These are phyloP conservation scores for Penicillium verhagenii DNA, from an alignment of 495 filamentous ascomycete genomes.

Conservation along the genomic window DNA sequence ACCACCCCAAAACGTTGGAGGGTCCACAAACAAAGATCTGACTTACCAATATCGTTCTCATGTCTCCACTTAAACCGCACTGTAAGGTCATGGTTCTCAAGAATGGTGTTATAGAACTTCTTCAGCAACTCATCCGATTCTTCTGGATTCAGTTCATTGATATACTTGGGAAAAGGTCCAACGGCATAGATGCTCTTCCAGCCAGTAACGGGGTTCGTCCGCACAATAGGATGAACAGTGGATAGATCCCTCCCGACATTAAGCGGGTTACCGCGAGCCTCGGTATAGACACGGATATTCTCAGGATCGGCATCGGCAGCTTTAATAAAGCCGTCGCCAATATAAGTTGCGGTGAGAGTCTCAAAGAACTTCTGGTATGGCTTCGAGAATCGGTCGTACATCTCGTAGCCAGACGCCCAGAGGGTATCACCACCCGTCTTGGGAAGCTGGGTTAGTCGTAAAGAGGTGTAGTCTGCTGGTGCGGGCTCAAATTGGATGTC, in stretches of 20 bases:
- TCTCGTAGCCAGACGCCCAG: slow-evolving; percentile 42
- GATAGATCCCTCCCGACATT: slow-evolving; percentile 61
- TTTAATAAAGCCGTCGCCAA: slow-evolving; percentile 51
- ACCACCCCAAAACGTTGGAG: neutral
- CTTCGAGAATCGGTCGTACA: slow-evolving; percentile 68
- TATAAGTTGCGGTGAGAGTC: slow-evolving; percentile 60
- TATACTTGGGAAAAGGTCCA: slow-evolving; percentile 58
- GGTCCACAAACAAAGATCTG: neutral
- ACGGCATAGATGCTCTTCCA: slow-evolving; percentile 73
- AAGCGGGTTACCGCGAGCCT: slow-evolving; percentile 57
- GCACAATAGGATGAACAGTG: slow-evolving; percentile 67
- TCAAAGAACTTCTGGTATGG: slow-evolving; percentile 65
- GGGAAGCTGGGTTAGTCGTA: slow-evolving; percentile 62
- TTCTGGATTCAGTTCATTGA: slow-evolving; percentile 54
- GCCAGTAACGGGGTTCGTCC: slow-evolving; percentile 75
- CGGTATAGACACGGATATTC: slow-evolving; percentile 52
- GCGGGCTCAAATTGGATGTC: slow-evolving; percentile 69
- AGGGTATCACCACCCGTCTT: slow-evolving; percentile 66
- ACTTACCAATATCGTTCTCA: slow-evolving; percentile 51
- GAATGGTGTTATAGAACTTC: slow-evolving; percentile 51
- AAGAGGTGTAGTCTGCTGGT: slow-evolving; percentile 63
- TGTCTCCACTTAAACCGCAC: slow-evolving; percentile 63
- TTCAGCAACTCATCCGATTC: slow-evolving; percentile 36
- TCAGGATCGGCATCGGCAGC: slow-evolving; percentile 42
- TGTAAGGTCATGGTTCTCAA: slow-evolving; percentile 75